Conservation (phyloP, 371 early-diverging fungal species). For the Rhizopus delemar region DNA sequence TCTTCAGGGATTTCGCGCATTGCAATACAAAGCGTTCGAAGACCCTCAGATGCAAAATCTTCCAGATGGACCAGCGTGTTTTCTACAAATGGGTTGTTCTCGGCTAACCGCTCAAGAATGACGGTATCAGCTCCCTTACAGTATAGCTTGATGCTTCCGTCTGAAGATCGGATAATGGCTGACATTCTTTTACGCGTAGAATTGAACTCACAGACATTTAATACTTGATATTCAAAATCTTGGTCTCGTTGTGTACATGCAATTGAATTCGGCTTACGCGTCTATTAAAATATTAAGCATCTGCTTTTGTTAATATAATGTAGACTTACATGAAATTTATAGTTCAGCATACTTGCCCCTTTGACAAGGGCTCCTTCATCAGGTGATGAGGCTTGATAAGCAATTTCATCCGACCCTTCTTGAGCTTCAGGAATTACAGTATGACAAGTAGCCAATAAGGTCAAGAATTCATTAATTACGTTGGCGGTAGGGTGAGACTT, state of each 20-base stretch:
- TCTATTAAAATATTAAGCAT: slow-evolving; percentile 41
- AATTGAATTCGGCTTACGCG: slow-evolving; percentile 88
- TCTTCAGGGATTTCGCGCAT: slow-evolving; percentile 87
- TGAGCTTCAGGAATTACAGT: slow-evolving; percentile 93
- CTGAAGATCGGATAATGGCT: slow-evolving; percentile 87
- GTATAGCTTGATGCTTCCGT: slow-evolving; percentile 89
- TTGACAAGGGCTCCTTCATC: slow-evolving; percentile 91
- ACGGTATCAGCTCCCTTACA: slow-evolving; percentile 99
- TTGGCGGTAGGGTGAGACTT: slow-evolving; percentile 63
- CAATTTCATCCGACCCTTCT: slow-evolving; percentile 68
- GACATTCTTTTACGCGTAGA: slow-evolving; percentile 97
- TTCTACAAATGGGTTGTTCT: slow-evolving; percentile 79
- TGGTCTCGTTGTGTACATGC: slow-evolving; percentile 67
- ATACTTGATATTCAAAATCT: slow-evolving; percentile 78
- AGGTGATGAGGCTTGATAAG: slow-evolving; percentile 89
- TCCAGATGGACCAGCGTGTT: slow-evolving; percentile 75
- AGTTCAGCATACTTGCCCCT: slow-evolving; percentile 71
- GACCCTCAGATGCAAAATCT: slow-evolving; percentile 88
- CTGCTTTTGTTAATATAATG: not conserved
- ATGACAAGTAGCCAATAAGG: slow-evolving; percentile 91
- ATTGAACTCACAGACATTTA: slow-evolving; percentile 97
- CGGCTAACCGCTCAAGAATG: slow-evolving; percentile 88
- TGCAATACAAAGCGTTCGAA: slow-evolving; percentile 93
- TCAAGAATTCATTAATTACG: slow-evolving; percentile 75
- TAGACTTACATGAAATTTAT: slow-evolving; percentile 55